These are phyloP conservation scores for Pleurotus tuber-regium DNA, from an alignment of 768 basidiomycete genomes.

Conservation along the genomic window DNA sequence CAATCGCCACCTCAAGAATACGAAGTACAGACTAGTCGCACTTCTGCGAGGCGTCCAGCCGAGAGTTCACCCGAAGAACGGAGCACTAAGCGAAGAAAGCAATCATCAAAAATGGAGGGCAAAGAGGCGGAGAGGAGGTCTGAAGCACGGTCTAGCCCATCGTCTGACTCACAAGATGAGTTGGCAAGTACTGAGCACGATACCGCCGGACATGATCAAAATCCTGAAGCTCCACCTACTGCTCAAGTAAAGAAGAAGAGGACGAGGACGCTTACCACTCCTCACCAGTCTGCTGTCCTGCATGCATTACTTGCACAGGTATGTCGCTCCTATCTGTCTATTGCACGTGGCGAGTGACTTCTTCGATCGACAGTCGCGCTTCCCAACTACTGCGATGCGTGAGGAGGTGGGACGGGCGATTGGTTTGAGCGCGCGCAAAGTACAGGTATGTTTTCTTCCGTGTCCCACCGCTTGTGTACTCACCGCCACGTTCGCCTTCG, in stretches of 20 bases:
- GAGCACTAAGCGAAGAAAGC: slow-evolving; percentile 43
- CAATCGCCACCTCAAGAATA: not conserved
- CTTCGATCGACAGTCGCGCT: slow-evolving; percentile 63
- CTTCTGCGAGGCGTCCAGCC: slow-evolving; percentile 21
- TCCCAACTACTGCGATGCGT: slow-evolving; percentile 83
- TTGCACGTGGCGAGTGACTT: slow-evolving; percentile 7
- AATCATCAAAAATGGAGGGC: slow-evolving; percentile 26
- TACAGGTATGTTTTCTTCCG: slow-evolving; percentile 60
- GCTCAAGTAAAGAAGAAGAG: slow-evolving; percentile 75
- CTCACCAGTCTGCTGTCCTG: slow-evolving; percentile 85
- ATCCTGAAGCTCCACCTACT: slow-evolving; percentile 33
- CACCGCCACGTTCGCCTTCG: slow-evolving; percentile 14
- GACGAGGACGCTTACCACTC: slow-evolving; percentile 81
- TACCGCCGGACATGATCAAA: slow-evolving; percentile 36
- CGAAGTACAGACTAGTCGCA: slow-evolving; percentile 17
- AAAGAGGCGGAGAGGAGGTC: slow-evolving; percentile 16
- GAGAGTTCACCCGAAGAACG: slow-evolving; percentile 31
- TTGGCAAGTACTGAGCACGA: slow-evolving; percentile 62
- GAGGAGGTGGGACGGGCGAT: slow-evolving; percentile 87
- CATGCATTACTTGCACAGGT: slow-evolving; percentile 88
- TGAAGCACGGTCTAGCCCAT: slow-evolving; percentile 33
- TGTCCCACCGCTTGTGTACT: slow-evolving; percentile 12
- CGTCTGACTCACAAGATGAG: slow-evolving; percentile 52
- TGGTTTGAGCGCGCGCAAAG: slow-evolving; percentile 87
- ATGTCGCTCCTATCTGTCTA: slow-evolving; percentile 19